Evolutionary conservation across 192 early-diverging fungal genomes (phyloP), one percentile per base, ranked within the genome.

Genomic region (Oehlia diaphana): DNA sequence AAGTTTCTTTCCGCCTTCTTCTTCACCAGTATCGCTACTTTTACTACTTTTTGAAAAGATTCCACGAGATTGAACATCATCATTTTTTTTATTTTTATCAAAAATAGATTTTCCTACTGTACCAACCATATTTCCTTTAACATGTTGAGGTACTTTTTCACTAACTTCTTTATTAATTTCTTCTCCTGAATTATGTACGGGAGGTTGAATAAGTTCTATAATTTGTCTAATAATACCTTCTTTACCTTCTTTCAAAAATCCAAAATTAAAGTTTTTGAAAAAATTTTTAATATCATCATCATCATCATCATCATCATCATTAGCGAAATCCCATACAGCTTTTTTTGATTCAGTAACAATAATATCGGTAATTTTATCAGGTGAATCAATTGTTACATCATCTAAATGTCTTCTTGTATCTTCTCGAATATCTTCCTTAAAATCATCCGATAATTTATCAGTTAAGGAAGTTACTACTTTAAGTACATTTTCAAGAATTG

Each of bases 131-230:
- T 26, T 47, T 5, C 2, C 8, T 49, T 65, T 77, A 49, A 77
- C 26, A 0, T 66, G 33, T 26, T 77, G n/a, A 7, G 75, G 75
- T 28, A 77, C 3, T 31, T 19, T 44, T 28, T n/a, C 13, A 49
- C 37, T 47, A 47, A 77, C 26, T 49, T 67, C 64, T 77, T 66
- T 13, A 3, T 77, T 66, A 42, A 77, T 49, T 7, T 77, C 75
- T 26, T 77, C 63, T 31, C 75, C 31, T 26, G n/a, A 61, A 26
- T 14, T 2, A 63, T 35, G 63, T 50, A 77, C 21, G 3, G 63
- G 75, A 31, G 75, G 75, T 65, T 14, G 37, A 44, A 66, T 62
- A 19, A 77, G 44, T 49, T 77, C 75, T 23, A 77, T 10, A 77
- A 77, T 28, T 31, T 49, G 50, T 12, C 4, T 66, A 47, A 77